Percentiles rank a stretch among this genome's conserved stretches.
Conservation (phyloP, 441 rosid species). For the Lepidium campestre region DNA sequence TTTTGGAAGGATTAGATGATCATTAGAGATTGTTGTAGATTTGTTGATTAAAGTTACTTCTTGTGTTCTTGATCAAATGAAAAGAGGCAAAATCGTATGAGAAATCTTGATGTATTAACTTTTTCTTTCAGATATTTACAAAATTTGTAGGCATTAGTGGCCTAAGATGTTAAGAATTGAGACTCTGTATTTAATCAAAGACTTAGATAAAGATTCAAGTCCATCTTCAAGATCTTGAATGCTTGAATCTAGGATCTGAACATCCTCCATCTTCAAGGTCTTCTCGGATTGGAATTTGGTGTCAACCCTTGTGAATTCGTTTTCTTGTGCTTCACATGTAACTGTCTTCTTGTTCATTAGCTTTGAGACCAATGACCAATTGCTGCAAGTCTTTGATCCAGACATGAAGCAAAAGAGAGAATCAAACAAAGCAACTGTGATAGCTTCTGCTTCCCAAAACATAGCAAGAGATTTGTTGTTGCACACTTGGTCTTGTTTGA, state of each 20-base stretch:
- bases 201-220: slow-evolving; percentile 28
- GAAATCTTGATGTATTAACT: neutral
- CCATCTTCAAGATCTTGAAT: slow-evolving; percentile 44
- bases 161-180: slow-evolving; percentile 35
- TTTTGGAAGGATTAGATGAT: neutral
- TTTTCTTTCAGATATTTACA: neutral
- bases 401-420: slow-evolving; percentile 26
- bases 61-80: neutral
- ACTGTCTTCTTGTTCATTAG: slow-evolving; percentile 24
- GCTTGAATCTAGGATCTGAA: slow-evolving; percentile 32
- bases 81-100: too few species aligned
- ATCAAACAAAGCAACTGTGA: slow-evolving; percentile 24
- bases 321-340: slow-evolving; percentile 5
- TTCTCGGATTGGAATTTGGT: slow-evolving; percentile 18
- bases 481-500: neutral
- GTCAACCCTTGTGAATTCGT: slow-evolving; percentile 31
- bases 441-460: slow-evolving; percentile 31
- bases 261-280: slow-evolving; percentile 6
- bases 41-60: too few species aligned
- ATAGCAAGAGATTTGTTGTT: neutral
- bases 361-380: slow-evolving; percentile 38
- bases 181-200: slow-evolving; percentile 43
- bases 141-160: slow-evolving; percentile 5
- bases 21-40: too few species aligned
- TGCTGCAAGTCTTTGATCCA: slow-evolving; percentile 18